Percentiles rank a stretch among this genome's conserved stretches.
Conservation (phyloP, 257 asterid species). For the Oldenlandia corymbosa region DNA sequence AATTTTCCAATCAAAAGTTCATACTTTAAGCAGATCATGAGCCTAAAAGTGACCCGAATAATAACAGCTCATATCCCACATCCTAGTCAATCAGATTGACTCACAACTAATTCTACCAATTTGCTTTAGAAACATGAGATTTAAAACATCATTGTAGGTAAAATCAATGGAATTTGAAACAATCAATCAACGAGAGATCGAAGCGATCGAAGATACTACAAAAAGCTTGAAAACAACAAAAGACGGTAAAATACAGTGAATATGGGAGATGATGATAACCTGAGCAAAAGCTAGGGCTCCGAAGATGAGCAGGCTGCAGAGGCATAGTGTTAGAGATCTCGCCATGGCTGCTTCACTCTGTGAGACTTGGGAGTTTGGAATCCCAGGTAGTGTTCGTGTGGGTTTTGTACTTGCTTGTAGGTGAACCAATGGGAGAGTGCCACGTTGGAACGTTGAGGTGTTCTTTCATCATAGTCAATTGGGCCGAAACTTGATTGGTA, state of each 20-base stretch:
- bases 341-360: constrained; percentile 28
- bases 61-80: background rate
- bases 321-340: constrained; percentile 17
- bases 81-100: background rate
- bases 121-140: background rate
- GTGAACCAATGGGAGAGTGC: background rate
- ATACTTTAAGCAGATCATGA: background rate
- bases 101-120: background rate
- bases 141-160: background rate
- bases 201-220: background rate
- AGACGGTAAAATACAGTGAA: no score
- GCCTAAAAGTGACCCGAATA: no score
- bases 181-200: constrained; percentile 5
- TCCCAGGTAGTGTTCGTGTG: no score
- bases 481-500: no score
- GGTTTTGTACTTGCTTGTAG: background rate
- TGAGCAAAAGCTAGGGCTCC: constrained; percentile 33
- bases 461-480: no score
- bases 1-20: background rate
- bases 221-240: no score
- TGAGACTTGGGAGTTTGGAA: background rate
- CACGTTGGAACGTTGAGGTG: constrained; percentile 12
- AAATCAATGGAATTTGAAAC: background rate
- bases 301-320: constrained; percentile 29
- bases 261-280: constrained; percentile 27